A percentile compares a stretch with the other conserved stretches of the same genome.
phyloP scores from a whole-genome alignment of 306 rosid genomes.

The Prunus persica region DNA sequence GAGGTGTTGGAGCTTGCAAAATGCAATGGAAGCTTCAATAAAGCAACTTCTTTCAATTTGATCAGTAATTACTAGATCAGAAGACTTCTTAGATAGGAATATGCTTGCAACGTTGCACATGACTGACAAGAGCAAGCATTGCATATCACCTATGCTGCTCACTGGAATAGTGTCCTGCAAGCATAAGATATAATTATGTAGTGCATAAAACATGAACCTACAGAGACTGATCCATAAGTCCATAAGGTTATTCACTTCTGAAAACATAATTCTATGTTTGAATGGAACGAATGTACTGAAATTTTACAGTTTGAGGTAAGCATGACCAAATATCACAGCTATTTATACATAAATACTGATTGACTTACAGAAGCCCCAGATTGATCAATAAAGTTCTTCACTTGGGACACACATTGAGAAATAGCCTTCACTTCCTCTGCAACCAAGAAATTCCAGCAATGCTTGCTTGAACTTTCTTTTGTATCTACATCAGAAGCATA shows the following conservation, averaged over 20 bases:
- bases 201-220: not conserved
- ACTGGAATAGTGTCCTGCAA: constrained; percentile 61
- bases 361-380: constrained; percentile 58
- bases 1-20: constrained; percentile 97
- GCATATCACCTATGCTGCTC: constrained; percentile 66
- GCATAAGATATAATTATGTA: constrained; percentile 9
- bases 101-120: constrained; percentile 65
- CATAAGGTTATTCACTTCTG: not conserved
- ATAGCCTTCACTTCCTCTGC: constrained; percentile 86
- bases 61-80: constrained; percentile 46
- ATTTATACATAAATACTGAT: constrained; percentile 17
- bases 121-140: constrained; percentile 71
- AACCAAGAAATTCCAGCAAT: constrained; percentile 58
- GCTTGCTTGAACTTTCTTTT: constrained; percentile 63
- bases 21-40: constrained; percentile 71
- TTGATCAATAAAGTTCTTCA: constrained; percentile 66
- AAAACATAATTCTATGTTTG: not conserved
- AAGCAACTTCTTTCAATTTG: constrained; percentile 74
- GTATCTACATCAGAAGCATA: constrained; percentile 50
- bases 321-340: constrained; percentile 19
- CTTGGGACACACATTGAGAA: constrained; percentile 72
- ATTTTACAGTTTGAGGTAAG: constrained; percentile 3
- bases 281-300: not conserved
- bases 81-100: constrained; percentile 53
- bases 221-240: constrained; percentile 4